Conservation (phyloP, 2,329 filamentous ascomycete species). For the Lasiodiplodia sp. region DNA sequence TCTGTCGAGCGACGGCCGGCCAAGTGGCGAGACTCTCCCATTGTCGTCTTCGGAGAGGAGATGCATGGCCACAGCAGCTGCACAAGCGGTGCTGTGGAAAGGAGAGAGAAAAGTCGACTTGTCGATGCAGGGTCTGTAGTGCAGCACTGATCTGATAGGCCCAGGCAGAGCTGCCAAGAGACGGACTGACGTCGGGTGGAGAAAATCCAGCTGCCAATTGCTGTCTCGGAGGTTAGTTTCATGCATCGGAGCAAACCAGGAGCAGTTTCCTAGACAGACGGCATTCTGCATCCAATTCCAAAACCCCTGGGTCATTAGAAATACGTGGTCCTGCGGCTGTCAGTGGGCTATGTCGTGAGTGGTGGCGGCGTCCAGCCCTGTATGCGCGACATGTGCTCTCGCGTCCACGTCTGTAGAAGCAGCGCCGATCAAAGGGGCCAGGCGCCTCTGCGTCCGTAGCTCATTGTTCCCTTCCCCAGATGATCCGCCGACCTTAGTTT, state of each 20-base stretch:
- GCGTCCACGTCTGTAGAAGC: conserved; percentile 13
- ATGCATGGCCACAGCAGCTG: background rate
- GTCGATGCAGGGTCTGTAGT: background rate
- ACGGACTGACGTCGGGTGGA: background rate
- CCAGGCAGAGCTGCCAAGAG: background rate
- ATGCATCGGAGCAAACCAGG: conserved; percentile 9
- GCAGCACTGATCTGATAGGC: background rate
- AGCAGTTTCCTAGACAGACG: background rate
- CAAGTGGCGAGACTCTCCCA: background rate
- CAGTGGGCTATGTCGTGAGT: too few relatives aligned
- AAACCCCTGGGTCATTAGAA: background rate
- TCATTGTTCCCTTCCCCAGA: conserved; percentile 17
- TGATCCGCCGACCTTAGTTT: conserved; percentile 16
- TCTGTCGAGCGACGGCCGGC: background rate
- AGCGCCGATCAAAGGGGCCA: conserved; percentile 20
- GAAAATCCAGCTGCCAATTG: background rate
- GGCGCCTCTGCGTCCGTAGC: conserved; percentile 8
- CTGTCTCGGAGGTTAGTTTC: background rate
- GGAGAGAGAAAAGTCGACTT: background rate
- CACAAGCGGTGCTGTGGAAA: background rate
- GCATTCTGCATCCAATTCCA: background rate
- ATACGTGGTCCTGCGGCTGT: background rate
- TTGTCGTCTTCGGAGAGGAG: background rate
- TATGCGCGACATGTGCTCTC: conserved; percentile 11
- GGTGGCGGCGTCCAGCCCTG: background rate